Base-by-base conservation (phyloP, 1,139 yeast genomes). In the Pichia sp. region DNA sequence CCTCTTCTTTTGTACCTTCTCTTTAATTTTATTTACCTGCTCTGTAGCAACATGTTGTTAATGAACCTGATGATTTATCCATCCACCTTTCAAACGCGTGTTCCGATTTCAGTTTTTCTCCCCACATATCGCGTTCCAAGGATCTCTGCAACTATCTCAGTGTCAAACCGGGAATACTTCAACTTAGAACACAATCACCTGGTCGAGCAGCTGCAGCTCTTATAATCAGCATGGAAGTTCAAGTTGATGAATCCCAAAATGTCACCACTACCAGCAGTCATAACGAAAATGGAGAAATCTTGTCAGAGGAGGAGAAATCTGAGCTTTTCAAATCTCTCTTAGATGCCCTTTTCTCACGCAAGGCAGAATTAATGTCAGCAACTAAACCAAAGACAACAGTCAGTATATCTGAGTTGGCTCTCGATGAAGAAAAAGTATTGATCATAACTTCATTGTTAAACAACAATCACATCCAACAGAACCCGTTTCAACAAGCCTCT, bases 361-460 rank as follows among this genome's bases (percentile, higher is more conserved):
- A 40, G 2, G 16, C 42, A 10, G 16, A 40, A 16, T 13, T 16
- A 16, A 19, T 18, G 9, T 10, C 23, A 12, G n/a, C 23, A 37
- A 37, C 28, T 8, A 40, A 13, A 25, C 13, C 34, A 8, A 42
- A 3, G n/a, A 13, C 16, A 12, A 42, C 10, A 8, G 34, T 23
- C 9, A 21, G 23, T 10, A 22, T 22, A 9, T 16, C 18, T 13
- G 21, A 21, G 10, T 37, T 45, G 30, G n/a, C 16, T 10, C 8
- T 37, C 39, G 28, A 45, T 30, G 41, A 22, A 23, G 42, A 34
- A 45, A 36, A 18, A 5, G 31, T 23, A 3, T 18, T 36, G 30
- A 22, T 45, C 12, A 30, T 45, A 16, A 45, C 47, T 2, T 36
- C 47, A 5, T 36, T 36, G 47, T 36, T 45, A 12, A 37, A 45